These are phyloP conservation scores for Solidago caesia DNA, from an alignment of 129 eudicot species.

Conservation along the genomic window DNA sequence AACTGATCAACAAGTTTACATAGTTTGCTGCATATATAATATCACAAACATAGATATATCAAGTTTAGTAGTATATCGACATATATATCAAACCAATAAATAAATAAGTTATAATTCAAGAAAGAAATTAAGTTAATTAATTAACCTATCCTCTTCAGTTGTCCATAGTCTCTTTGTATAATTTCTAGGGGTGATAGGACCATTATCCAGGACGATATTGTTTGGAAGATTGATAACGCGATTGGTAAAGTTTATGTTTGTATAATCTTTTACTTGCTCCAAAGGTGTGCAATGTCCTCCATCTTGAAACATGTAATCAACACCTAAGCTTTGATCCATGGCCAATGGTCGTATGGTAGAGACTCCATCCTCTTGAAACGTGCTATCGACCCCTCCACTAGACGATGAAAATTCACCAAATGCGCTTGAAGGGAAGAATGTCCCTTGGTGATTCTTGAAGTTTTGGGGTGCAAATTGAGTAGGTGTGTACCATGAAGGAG, in stretches of 20 bases:
- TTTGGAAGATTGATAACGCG: background rate
- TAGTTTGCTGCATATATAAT: conserved; percentile 40
- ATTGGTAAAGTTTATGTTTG: conserved; percentile 12
- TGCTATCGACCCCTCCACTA: background rate
- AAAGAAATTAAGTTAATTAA: background rate
- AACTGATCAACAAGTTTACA: conserved; percentile 35
- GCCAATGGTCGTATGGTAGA: conserved; percentile 21
- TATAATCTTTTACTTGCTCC: conserved; percentile 6
- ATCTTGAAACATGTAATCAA: conserved; percentile 5
- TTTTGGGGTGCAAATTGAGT: conserved; percentile 36
- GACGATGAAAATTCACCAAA: conserved; percentile 27
- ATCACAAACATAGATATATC: conserved; percentile 11
- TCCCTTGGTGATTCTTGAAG: conserved; percentile 9
- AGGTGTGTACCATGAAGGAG: conserved; percentile 28
- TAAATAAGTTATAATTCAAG: background rate
- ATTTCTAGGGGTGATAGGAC: conserved; percentile 13
- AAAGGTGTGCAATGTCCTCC: background rate
- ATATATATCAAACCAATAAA: background rate
- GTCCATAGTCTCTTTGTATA: conserved; percentile 59
- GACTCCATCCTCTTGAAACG: conserved; percentile 14
- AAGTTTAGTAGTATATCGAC: background rate
- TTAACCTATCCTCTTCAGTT: conserved; percentile 60
- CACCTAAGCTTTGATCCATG: conserved; percentile 16
- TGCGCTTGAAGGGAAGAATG: conserved; percentile 10
- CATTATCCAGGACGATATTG: conserved; percentile 3